phyloP scores from a whole-genome alignment of 1,284 basidiomycete genomes.

The Ceraceosorus guamensis region DNA sequence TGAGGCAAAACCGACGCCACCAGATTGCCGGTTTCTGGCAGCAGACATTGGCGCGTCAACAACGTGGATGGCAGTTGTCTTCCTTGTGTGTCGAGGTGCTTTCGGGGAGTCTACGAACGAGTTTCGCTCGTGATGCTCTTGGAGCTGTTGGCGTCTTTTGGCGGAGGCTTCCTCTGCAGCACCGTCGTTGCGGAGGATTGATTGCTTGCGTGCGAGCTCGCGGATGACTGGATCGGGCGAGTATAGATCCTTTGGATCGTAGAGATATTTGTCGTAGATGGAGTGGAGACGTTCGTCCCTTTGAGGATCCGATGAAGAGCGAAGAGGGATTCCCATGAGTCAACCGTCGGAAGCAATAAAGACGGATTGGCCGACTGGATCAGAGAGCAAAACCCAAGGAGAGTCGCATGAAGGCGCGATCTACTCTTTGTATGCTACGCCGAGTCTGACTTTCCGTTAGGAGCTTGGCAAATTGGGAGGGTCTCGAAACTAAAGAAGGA shows the following conservation, averaged over 20 bases:
- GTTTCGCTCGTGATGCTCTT: constrained; percentile 10
- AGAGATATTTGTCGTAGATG: constrained; percentile 38
- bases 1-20: constrained; percentile 20
- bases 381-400: too few relatives aligned
- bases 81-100: constrained; percentile 22
- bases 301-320: too few relatives aligned
- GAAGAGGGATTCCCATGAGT: too few relatives aligned
- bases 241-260: constrained; percentile 28
- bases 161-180: constrained; percentile 14
- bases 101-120: background rate
- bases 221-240: constrained; percentile 27
- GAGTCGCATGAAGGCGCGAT: too few relatives aligned
- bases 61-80: constrained; percentile 2
- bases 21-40: constrained; percentile 9
- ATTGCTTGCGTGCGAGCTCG: constrained; percentile 25
- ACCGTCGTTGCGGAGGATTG: constrained; percentile 15
- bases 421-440: too few relatives aligned
- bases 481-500: too few relatives aligned
- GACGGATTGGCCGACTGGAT: too few relatives aligned
- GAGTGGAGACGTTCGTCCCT: constrained; percentile 29
- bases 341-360: too few relatives aligned
- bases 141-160: constrained; percentile 25
- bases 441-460: too few relatives aligned
- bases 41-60: constrained; percentile 10
- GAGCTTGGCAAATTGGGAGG: too few relatives aligned